Base-by-base conservation (phyloP, 1,284 basidiomycete genomes). In the Apiotrichum domesticum region DNA sequence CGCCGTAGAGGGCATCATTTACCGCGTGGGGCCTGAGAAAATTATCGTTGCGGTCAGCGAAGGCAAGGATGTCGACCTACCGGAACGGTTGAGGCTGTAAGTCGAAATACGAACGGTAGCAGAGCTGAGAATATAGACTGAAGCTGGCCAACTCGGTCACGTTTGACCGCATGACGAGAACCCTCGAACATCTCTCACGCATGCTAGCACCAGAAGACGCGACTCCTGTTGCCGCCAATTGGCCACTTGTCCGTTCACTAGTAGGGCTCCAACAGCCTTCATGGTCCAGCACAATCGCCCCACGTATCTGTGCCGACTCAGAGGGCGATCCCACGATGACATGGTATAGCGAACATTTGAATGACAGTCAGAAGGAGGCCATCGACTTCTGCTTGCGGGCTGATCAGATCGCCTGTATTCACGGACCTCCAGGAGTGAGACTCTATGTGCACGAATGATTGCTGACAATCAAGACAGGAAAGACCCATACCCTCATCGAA, bases 141-240 rank as follows among this genome's bases (percentile, higher is more conserved):
- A 96, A 96, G 72, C 80, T 96, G 2, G 93, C 90, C 4, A 96
- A 96, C 67, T 90, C 86, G 50, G 85, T 88, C 9, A 96, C 94
- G 0, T 94, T 88, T 69, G 91, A 96, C 67, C 83, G 93, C 59
- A 93, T 93, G 90, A 87, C 88, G 54, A 85, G 85, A 58, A 85
- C 87, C 0, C 79, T 93, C 5, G 81, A 84, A 55, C 80, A 82
- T 51, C 75, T 91, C 5, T 83, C 85, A 63, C 83, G 80, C 55
- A 56, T 77, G 11, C 62, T 77, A 15, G 48, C 72, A 1, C 68
- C 71, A 33, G 52, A 57, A 14, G 49, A 46, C 11, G 44, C 15
- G 8, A 33, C 35, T 0, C 35, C 51, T 2, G 29, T 4, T 8
- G 50, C 46, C 9, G 51, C 51, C 15, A 72, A 72, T 50, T 43